Conservation (phyloP, 1,284 basidiomycete species). For the Rugosomyces carneus region DNA sequence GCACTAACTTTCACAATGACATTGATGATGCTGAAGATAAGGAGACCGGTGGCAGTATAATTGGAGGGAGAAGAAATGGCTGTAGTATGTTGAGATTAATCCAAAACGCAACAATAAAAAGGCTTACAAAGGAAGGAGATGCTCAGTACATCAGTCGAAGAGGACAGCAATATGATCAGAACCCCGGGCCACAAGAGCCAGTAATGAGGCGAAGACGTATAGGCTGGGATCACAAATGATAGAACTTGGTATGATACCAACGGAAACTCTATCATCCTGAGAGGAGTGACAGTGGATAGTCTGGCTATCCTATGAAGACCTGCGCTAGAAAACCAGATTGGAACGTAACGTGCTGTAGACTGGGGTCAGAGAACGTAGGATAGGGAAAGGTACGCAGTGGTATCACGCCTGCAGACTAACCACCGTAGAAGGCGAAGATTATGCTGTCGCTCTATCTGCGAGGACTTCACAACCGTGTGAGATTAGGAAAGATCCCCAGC, state of each 20-base stretch:
- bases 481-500: too few relatives aligned
- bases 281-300: too few relatives aligned
- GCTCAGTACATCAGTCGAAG: conserved; percentile 43
- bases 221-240: conserved; percentile 37
- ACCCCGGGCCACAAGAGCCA: conserved; percentile 71
- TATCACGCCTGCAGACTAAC: too few relatives aligned
- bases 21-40: conserved; percentile 38
- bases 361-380: too few relatives aligned
- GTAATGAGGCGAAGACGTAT: conserved; percentile 53
- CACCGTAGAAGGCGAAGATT: too few relatives aligned
- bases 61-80: conserved; percentile 54
- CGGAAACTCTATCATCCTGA: conserved; percentile 42
- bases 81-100: conserved; percentile 13
- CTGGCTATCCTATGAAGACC: too few relatives aligned
- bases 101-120: background rate
- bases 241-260: conserved; percentile 37
- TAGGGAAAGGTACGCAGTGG: too few relatives aligned
- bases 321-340: too few relatives aligned
- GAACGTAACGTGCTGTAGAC: too few relatives aligned
- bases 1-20: conserved; percentile 37
- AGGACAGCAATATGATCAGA: conserved; percentile 45
- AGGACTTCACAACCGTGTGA: too few relatives aligned
- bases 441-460: too few relatives aligned
- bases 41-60: conserved; percentile 57
- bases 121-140: conserved; percentile 38